phyloP scores from a whole-genome alignment of 106 monocot genomes.

The Dendrobium catenatum region DNA sequence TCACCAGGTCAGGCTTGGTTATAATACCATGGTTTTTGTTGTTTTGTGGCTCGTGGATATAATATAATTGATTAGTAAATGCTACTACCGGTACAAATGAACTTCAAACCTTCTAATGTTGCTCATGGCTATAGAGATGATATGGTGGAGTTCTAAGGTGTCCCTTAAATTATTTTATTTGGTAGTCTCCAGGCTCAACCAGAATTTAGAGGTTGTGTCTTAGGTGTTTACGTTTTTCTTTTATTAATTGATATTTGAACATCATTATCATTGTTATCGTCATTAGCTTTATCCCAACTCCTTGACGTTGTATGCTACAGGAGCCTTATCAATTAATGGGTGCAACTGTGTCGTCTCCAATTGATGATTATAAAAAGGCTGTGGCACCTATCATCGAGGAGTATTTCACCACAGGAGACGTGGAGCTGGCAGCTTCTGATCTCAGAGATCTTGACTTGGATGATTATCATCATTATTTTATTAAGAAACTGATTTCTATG shows the following conservation, averaged over 20 bases:
- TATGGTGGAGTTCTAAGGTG: not conserved
- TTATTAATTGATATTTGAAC: not conserved
- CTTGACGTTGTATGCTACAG: constrained; percentile 17
- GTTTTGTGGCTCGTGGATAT: not conserved
- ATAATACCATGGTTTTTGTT: not conserved
- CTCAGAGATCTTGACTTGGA: constrained; percentile 63
- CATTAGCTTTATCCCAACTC: not conserved
- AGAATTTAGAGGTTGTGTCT: too few relatives aligned
- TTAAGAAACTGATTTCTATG: constrained; percentile 87
- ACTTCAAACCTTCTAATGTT: not conserved
- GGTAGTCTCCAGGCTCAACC: not conserved
- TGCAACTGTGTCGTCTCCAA: constrained; percentile 46
- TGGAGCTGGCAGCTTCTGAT: constrained; percentile 65
- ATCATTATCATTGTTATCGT: not conserved
- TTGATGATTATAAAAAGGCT: constrained; percentile 84
- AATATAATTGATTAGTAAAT: too few relatives aligned
- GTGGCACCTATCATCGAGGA: constrained; percentile 68
- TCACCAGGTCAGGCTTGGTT: too few relatives aligned
- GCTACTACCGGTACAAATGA: not conserved
- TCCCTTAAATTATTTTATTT: not conserved
- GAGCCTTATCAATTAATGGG: constrained; percentile 85
- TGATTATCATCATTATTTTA: constrained; percentile 77
- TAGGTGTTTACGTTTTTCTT: not conserved
- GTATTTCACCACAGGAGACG: constrained; percentile 85
- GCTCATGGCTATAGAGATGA: not conserved